Evolutionary conservation across 2,329 filamentous ascomycete species (phyloP).

Genomic region (Neocatenulostroma microsporum): DNA sequence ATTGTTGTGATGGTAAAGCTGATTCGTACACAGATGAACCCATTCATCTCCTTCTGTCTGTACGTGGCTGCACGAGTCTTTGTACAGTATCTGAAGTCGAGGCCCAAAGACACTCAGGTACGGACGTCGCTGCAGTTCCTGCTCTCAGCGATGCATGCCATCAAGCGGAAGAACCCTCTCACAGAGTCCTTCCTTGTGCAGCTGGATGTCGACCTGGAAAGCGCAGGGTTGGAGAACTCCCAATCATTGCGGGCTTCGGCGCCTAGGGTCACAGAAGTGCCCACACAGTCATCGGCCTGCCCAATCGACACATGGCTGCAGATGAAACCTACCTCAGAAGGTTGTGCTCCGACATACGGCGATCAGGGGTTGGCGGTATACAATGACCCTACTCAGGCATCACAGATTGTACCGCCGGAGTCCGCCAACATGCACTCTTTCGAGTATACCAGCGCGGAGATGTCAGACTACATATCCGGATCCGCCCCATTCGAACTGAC

Average conservation of each 20-base stretch:
- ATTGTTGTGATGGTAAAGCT: too few relatives aligned
- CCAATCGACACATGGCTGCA: slow-evolving; percentile 2
- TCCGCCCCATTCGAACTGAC: slow-evolving; percentile 16
- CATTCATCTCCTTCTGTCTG: slow-evolving; percentile 89
- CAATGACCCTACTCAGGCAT: slow-evolving; percentile 11
- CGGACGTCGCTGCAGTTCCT: slow-evolving; percentile 82
- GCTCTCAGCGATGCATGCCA: slow-evolving; percentile 77
- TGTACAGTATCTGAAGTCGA: slow-evolving; percentile 89
- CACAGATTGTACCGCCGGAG: slow-evolving; percentile 3
- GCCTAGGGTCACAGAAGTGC: slow-evolving; percentile 6
- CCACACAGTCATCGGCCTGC: slow-evolving; percentile 12
- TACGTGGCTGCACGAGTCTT: slow-evolving; percentile 96
- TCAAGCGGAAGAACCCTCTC: slow-evolving; percentile 80
- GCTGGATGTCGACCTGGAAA: slow-evolving; percentile 85
- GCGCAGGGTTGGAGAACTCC: slow-evolving; percentile 49
- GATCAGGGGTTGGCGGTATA: slow-evolving; percentile 18
- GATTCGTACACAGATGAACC: slow-evolving; percentile 92
- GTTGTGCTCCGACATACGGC: slow-evolving; percentile 14
- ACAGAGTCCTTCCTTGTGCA: slow-evolving; percentile 94
- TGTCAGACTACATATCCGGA: slow-evolving; percentile 5
- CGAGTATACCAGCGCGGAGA: slow-evolving; percentile 2
- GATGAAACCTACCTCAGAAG: background rate
- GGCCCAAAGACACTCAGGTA: slow-evolving; percentile 74
- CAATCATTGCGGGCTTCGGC: slow-evolving; percentile 16
- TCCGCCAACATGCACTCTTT: background rate